Conservation (phyloP, 1,139 yeast genomes). For the Tardiomyces depauwii region DNA sequence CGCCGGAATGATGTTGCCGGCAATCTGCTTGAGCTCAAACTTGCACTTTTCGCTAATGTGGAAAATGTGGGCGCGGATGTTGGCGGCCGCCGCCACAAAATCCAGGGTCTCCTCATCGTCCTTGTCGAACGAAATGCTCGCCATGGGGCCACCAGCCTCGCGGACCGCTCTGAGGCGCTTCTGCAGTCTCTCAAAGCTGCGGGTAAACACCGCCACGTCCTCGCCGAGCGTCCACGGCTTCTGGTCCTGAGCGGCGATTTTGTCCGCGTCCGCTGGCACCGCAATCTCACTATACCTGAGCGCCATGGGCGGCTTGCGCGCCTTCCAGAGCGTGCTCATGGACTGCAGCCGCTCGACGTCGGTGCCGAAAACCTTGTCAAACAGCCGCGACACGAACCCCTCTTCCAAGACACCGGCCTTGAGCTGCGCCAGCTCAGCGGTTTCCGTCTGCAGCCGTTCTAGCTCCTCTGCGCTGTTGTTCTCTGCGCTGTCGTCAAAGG, state of each 20-base stretch:
- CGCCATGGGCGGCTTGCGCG: conserved; percentile 58
- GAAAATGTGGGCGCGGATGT: conserved; percentile 66
- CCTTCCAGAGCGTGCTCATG: conserved; percentile 73
- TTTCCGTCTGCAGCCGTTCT: conserved; percentile 56
- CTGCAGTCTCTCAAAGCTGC: conserved; percentile 41
- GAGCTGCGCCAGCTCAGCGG: conserved; percentile 62
- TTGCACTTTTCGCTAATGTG: conserved; percentile 63
- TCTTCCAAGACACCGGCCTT: conserved; percentile 34
- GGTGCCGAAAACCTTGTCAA: conserved; percentile 40
- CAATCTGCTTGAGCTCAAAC: conserved; percentile 85
- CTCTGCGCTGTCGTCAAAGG: conserved; percentile 48
- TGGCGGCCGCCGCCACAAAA: conserved; percentile 83
- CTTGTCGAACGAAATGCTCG: conserved; percentile 63
- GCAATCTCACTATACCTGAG: conserved; percentile 27
- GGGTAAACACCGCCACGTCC: conserved; percentile 48
- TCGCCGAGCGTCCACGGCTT: conserved; percentile 52
- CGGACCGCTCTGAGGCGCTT: conserved; percentile 29
- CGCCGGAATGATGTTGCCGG: conserved; percentile 97
- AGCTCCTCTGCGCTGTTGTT: conserved; percentile 34
- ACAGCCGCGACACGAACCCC: conserved; percentile 29
- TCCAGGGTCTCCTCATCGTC: conserved; percentile 87
- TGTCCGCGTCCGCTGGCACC: conserved; percentile 11
- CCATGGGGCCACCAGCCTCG: conserved; percentile 12
- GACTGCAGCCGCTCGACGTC: conserved; percentile 66
- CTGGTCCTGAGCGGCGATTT: conserved; percentile 42